phyloP scores from a whole-genome alignment of 1,284 basidiomycete genomes.

The Papiliotrema flavescens region DNA sequence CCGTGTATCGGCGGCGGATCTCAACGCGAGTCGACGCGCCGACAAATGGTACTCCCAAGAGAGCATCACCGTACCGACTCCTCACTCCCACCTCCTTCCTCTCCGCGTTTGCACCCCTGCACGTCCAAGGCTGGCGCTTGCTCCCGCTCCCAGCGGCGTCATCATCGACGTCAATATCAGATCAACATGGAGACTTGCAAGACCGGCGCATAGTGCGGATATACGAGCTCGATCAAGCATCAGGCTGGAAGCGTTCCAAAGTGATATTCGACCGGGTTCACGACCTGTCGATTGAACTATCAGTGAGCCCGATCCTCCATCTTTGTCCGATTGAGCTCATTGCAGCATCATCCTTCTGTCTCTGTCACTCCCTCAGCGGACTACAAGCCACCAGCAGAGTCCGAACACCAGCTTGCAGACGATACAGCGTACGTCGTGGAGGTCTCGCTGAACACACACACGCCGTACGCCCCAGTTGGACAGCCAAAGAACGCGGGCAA shows the following conservation, averaged over 20 bases:
- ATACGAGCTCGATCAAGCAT: slow-evolving; percentile 29
- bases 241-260: slow-evolving; percentile 28
- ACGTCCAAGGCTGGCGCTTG: slow-evolving; percentile 36
- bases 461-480: slow-evolving; percentile 25
- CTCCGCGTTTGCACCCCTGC: slow-evolving; percentile 31
- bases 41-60: background rate
- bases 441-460: slow-evolving; percentile 41
- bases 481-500: slow-evolving; percentile 11
- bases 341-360: slow-evolving; percentile 40
- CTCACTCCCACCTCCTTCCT: slow-evolving; percentile 29
- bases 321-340: background rate
- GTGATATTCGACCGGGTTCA: slow-evolving; percentile 11
- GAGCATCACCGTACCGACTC: slow-evolving; percentile 33
- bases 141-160: slow-evolving; percentile 7
- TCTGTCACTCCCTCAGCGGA: slow-evolving; percentile 26
- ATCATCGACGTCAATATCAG: background rate
- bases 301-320: slow-evolving; percentile 22
- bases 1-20: background rate
- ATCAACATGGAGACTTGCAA: slow-evolving; percentile 27
- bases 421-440: slow-evolving; percentile 28
- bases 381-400: slow-evolving; percentile 11
- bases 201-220: slow-evolving; percentile 24
- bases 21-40: background rate
- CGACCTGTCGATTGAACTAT: slow-evolving; percentile 21
- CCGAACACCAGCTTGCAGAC: background rate